These are phyloP conservation scores for Lactarius deliciosus DNA, from an alignment of 768 basidiomycete species.

Conservation along the genomic window DNA sequence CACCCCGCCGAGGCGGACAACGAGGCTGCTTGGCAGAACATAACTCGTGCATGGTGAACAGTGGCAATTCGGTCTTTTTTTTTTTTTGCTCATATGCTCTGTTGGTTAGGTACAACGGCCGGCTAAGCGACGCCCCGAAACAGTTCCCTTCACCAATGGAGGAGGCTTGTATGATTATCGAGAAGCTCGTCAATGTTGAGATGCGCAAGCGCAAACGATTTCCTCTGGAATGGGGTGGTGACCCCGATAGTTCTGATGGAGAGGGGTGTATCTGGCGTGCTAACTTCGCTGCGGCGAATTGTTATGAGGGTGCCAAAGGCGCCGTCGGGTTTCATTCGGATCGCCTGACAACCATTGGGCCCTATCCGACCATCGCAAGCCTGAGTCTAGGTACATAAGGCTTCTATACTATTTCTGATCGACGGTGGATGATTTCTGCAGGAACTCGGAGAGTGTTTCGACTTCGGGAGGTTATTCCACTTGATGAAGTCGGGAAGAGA, in stretches of 20 bases:
- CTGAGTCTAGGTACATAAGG: constrained; percentile 64
- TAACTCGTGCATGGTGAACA: constrained; percentile 70
- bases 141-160: constrained; percentile 71
- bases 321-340: constrained; percentile 83
- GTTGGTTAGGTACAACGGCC: constrained; percentile 72
- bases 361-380: constrained; percentile 84
- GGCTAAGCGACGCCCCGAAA: constrained; percentile 53
- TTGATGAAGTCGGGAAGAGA: constrained; percentile 54
- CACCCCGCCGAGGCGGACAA: constrained; percentile 36
- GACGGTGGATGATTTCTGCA: constrained; percentile 1
- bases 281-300: constrained; percentile 84
- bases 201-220: constrained; percentile 59
- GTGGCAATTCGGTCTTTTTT: constrained; percentile 4
- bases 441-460: constrained; percentile 72
- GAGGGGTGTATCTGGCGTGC: constrained; percentile 57
- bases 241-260: constrained; percentile 27
- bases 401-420: neutral
- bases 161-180: constrained; percentile 70
- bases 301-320: constrained; percentile 80
- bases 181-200: constrained; percentile 68
- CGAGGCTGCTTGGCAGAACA: constrained; percentile 61
- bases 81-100: neutral
- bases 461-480: constrained; percentile 73
- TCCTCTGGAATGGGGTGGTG: constrained; percentile 63
- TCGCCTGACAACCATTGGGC: constrained; percentile 77